Evolutionary conservation across 1,139 yeast species (phyloP), one percentile per base, ranked within the genome.

Genomic region (Sugiyamaella japonica): DNA sequence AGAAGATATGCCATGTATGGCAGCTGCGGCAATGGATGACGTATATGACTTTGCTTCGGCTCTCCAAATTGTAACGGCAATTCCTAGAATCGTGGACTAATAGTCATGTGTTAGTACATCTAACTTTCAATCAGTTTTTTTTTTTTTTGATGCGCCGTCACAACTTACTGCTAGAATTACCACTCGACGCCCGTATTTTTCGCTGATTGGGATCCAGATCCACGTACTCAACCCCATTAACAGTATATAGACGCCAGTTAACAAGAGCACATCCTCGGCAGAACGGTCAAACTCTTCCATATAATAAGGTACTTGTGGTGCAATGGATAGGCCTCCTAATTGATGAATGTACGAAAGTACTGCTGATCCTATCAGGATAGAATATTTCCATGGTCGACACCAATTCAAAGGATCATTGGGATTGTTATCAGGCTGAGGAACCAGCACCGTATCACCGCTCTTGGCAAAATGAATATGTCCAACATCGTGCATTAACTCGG

Each of bases 401-500:
- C 73, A 70, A 47, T 64, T 66, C 32, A 66, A 58, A 9, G 70
- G 66, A 57, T 67, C 67, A 48, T 68, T 66, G 16, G 68, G 68
- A 48, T 69, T 61, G 53, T 61, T 63, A 44, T 68, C 64, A 7
- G 73, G 73, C 41, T 68, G 71, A 3, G 73, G 73, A 39, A 69
- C 63, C 44, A 70, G 59, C 16, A 70, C 67, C 34, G 40, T 47
- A 55, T 69, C 63, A 3, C 68, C 69, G 8, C 74, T 74, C 52
- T 73, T 66, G 7, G 75, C 74, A 39, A 73, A 62, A 50, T 77
- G 70, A 10, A 62, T 62, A 5, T 76, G 73, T 7, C 69, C 70
- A 44, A 75, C 54, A 63, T 78, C 81, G 20, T 74, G 69, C 59
- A 78, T 69, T 53, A 76, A 78, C 38, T 77, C 70, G 1, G 81